Conservation (phyloP, 2,329 filamentous ascomycete genomes). For the Fusarium aywerte region DNA sequence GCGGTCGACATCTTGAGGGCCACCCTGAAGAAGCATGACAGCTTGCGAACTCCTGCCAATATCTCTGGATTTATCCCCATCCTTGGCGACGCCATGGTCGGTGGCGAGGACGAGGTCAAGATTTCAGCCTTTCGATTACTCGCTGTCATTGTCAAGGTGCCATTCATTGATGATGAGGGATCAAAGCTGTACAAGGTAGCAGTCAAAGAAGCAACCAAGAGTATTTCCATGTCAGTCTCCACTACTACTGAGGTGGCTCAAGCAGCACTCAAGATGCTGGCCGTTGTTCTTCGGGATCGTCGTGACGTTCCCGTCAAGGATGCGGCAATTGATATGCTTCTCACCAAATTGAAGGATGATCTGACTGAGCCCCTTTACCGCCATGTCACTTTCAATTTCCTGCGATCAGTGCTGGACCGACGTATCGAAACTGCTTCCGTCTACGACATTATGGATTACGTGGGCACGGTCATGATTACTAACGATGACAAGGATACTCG, state of each 20-base stretch:
- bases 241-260: slow-evolving; percentile 88
- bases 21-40: slow-evolving; percentile 86
- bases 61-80: slow-evolving; percentile 88
- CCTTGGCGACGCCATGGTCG: slow-evolving; percentile 85
- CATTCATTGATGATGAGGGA: slow-evolving; percentile 77
- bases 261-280: slow-evolving; percentile 87
- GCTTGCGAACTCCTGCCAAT: slow-evolving; percentile 81
- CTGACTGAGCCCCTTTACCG: slow-evolving; percentile 92
- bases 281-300: slow-evolving; percentile 84
- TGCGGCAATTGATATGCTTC: slow-evolving; percentile 81
- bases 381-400: slow-evolving; percentile 93
- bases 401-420: slow-evolving; percentile 85
- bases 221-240: slow-evolving; percentile 79
- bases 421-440: slow-evolving; percentile 87
- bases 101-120: slow-evolving; percentile 91
- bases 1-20: slow-evolving; percentile 86
- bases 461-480: slow-evolving; percentile 92
- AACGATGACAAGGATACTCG: slow-evolving; percentile 91
- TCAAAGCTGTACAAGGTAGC: slow-evolving; percentile 77
- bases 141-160: slow-evolving; percentile 84
- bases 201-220: slow-evolving; percentile 83
- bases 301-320: slow-evolving; percentile 81
- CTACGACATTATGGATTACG: slow-evolving; percentile 90
- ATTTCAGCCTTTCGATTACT: slow-evolving; percentile 88
- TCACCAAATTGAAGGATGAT: slow-evolving; percentile 85